Conservation (phyloP, 352 stramenopile genomes). For the Phytophthora europaea region DNA sequence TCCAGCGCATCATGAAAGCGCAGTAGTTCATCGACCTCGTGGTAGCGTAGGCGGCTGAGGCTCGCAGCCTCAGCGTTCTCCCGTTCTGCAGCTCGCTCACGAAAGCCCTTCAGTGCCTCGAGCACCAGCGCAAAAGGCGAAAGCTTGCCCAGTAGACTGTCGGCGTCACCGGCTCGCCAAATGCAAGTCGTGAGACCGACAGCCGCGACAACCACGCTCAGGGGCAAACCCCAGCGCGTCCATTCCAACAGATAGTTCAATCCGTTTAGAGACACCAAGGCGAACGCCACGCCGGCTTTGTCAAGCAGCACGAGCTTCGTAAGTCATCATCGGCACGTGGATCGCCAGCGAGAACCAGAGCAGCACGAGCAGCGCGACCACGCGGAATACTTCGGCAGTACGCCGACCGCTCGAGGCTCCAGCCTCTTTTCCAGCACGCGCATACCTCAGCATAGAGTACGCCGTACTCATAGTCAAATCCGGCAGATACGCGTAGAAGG, state of each 20-base stretch:
- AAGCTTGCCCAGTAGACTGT: too few species aligned
- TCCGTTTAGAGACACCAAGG: neutral
- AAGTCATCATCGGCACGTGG: neutral
- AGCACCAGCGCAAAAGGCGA: too few species aligned
- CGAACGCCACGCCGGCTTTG: neutral
- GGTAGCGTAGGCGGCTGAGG: too few species aligned
- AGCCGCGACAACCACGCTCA: too few species aligned
- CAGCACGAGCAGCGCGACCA: neutral
- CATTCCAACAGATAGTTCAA: too few species aligned
- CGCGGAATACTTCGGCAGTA: neutral
- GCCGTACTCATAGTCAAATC: neutral
- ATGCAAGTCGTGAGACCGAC: too few species aligned
- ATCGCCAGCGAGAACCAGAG: neutral
- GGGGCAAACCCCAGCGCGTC: too few species aligned
- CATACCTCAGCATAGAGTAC: neutral
- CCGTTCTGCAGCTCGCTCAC: too few species aligned
- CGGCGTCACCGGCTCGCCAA: too few species aligned
- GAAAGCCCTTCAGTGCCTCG: too few species aligned
- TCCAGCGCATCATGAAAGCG: neutral
- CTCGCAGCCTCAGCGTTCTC: too few species aligned
- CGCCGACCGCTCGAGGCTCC: neutral
- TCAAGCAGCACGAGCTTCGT: neutral
- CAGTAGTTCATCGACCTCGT: neutral
- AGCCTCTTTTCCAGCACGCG: neutral
- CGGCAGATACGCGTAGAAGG: neutral